Conservation (phyloP, 2,329 filamentous ascomycete genomes). For the Arthrocladium fulminans region DNA sequence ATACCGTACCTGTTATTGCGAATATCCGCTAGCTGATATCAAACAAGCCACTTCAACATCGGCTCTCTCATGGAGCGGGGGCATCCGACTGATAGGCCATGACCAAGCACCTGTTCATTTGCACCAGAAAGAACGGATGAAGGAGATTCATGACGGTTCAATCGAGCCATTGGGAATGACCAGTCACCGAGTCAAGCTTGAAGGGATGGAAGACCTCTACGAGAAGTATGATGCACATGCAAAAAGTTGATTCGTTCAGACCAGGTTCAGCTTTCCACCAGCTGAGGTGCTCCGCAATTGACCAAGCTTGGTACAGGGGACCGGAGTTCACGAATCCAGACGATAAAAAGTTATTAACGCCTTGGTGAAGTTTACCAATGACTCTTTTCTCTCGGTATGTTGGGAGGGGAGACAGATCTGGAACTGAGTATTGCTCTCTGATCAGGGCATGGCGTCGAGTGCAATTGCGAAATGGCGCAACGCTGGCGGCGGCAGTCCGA, state of each 20-base stretch:
- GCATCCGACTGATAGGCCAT: slow-evolving; percentile 65
- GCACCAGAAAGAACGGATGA: slow-evolving; percentile 73
- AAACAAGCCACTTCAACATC: slow-evolving; percentile 80
- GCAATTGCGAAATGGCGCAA: too few species aligned
- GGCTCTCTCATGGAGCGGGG: slow-evolving; percentile 77
- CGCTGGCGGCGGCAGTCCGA: too few species aligned
- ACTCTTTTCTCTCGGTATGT: too few species aligned
- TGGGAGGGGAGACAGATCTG: too few species aligned
- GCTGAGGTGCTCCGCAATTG: slow-evolving; percentile 41
- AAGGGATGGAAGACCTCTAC: slow-evolving; percentile 62
- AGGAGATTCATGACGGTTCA: slow-evolving; percentile 57
- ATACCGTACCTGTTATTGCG: too few species aligned
- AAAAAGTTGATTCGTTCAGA: slow-evolving; percentile 69
- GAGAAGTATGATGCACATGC: slow-evolving; percentile 57
- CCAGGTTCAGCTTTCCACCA: slow-evolving; percentile 47
- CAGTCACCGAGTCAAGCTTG: slow-evolving; percentile 64
- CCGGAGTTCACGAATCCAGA: too few species aligned
- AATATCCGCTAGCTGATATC: too few species aligned
- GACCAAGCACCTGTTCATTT: slow-evolving; percentile 67
- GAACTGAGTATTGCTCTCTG: too few species aligned
- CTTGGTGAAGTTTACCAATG: too few species aligned
- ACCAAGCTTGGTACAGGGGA: too few species aligned
- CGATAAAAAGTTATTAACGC: too few species aligned
- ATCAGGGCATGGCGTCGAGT: too few species aligned
- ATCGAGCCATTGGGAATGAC: slow-evolving; percentile 77